phyloP scores from a whole-genome alignment of 495 filamentous ascomycete species.

The Aspergillus baeticus region DNA sequence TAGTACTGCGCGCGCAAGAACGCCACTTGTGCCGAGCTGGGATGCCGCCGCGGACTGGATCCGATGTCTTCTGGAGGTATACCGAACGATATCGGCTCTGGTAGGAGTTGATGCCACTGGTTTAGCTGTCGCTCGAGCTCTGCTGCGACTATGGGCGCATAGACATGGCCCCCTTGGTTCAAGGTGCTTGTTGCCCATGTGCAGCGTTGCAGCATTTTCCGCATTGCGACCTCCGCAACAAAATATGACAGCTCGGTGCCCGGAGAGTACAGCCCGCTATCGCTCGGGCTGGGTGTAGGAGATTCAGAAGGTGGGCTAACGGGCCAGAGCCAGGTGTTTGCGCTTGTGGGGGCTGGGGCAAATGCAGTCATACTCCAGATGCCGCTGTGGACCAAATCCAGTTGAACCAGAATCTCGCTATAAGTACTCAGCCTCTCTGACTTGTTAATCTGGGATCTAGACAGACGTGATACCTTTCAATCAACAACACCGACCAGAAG shows the following conservation, averaged over 20 bases:
- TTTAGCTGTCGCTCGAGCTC: constrained; percentile 9
- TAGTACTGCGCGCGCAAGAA: constrained; percentile 10
- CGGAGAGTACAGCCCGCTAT: background rate
- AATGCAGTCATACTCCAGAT: background rate
- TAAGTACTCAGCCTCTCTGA: background rate
- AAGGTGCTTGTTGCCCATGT: background rate
- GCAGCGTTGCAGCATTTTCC: constrained; percentile 10
- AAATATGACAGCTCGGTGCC: constrained; percentile 4
- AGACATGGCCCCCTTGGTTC: background rate
- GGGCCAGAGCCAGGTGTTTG: background rate
- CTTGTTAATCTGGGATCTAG: background rate
- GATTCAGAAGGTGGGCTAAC: background rate
- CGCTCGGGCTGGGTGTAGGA: background rate
- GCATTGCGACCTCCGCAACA: constrained; percentile 11
- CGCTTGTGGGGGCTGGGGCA: background rate
- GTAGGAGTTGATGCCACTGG: constrained; percentile 6
- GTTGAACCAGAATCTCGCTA: background rate
- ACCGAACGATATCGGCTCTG: background rate
- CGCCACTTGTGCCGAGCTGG: background rate
- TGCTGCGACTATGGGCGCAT: constrained; percentile 1
- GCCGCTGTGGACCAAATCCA: background rate
- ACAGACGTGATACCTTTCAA: background rate
- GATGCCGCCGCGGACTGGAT: too few species aligned
- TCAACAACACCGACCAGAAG: background rate
- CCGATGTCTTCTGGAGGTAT: too few species aligned